Base-by-base conservation (phyloP, 2,329 filamentous ascomycete genomes). In the Lachnellula hyalina region DNA sequence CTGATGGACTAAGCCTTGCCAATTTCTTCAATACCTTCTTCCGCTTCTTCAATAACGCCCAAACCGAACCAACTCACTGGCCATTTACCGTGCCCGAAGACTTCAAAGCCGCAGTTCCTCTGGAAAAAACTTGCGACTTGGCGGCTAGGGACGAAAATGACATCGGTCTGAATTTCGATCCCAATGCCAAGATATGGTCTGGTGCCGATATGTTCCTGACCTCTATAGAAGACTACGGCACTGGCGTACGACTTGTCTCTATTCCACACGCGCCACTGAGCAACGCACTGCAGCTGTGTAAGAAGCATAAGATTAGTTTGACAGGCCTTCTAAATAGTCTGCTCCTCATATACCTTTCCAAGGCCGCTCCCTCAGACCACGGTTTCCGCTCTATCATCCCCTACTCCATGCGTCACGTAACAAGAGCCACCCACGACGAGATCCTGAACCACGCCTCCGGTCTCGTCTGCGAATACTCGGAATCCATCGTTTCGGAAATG, bases 381-480 rank as follows among this genome's bases (percentile, higher is more conserved):
- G 51, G 44, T 7, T 59, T 59, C 32, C 34, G 44, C 12, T 47
- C 23, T 23, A 47, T 41, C 12, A 59, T 40, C 15, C 57, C 57
- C 25, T 57, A 54, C 28, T 57, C 57, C 17, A 53, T 57, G 28
- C 57, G 57, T 7, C 28, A 42, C 15, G 44, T 56, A 15, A 54
- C 54, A 8, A 41, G 40, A 5, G 25, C 46, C 1, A 19, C 51
- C 5, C 34, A 51, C 12, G 52, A 54, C 15, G 57, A 54, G n/a
- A 59, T 59, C 9, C 49, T 50, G 4, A 59, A 59, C 28, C 54
- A 59, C 47, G 50, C 52, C 21, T 52, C 48, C 12, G 51, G 40
- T 15, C 38, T 57, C 15, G 25, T 41, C 11, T 47, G 21, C 23
- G 34, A 49, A 15, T 52, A 44, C 19, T 15, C 21, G 4, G 41